Conservation (phyloP, 1,284 basidiomycete genomes). For the Wolfiporia cocos region DNA sequence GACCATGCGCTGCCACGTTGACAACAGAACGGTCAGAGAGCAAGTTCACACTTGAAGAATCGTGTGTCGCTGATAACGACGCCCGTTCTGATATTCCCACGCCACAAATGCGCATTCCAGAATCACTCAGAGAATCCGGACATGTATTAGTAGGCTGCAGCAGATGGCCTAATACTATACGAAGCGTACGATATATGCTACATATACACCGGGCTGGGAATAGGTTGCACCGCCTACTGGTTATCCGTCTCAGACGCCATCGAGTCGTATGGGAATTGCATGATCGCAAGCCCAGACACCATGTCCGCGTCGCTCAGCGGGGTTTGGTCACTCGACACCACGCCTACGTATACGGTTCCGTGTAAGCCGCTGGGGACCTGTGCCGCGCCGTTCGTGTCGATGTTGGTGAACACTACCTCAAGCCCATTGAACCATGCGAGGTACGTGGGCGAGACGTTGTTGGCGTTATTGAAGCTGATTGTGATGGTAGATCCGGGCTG, state of each 20-base stretch:
- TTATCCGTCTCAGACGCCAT: neutral
- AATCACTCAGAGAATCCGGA: too few species aligned
- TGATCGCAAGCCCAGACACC: conserved; percentile 26
- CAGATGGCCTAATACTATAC: too few species aligned
- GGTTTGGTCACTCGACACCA: conserved; percentile 20
- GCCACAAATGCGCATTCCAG: too few species aligned
- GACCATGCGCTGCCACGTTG: too few species aligned
- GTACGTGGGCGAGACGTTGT: conserved; percentile 18
- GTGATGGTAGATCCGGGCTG: conserved; percentile 18
- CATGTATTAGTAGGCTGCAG: too few species aligned
- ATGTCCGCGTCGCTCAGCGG: conserved; percentile 21
- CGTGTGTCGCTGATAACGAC: too few species aligned
- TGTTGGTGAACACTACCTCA: conserved; percentile 26
- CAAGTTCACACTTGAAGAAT: too few species aligned
- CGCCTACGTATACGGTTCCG: conserved; percentile 27
- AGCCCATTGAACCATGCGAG: conserved; percentile 35
- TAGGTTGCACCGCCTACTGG: too few species aligned
- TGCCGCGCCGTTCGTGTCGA: conserved; percentile 25
- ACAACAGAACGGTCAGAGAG: too few species aligned
- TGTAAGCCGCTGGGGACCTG: conserved; percentile 22
- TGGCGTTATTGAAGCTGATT: conserved; percentile 24
- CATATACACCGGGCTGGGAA: too few species aligned
- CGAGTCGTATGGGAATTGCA: conserved; percentile 23
- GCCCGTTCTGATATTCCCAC: too few species aligned
- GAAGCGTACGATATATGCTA: too few species aligned